Conservation (phyloP, 768 basidiomycete genomes). For the Aureoboletus auriporus region DNA sequence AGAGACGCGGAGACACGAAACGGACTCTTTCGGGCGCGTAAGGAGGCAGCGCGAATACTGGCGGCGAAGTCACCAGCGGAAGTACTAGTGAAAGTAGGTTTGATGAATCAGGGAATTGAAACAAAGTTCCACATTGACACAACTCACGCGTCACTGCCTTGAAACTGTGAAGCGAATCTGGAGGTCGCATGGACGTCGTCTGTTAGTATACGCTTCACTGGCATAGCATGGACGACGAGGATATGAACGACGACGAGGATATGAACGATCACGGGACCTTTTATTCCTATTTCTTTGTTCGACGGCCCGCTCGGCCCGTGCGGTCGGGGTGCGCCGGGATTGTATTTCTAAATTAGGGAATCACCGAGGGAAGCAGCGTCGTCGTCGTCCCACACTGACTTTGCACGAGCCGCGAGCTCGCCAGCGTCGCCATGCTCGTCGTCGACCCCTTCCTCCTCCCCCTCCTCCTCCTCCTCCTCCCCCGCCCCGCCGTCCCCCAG, state of each 20-base stretch:
- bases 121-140: constrained; percentile 4
- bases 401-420: constrained; percentile 16
- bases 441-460: constrained; percentile 2
- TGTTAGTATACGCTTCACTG: constrained; percentile 35
- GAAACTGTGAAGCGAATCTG: constrained; percentile 19
- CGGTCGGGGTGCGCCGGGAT: constrained; percentile 10
- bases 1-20: constrained; percentile 15
- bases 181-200: constrained; percentile 25
- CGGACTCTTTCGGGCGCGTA: constrained; percentile 61
- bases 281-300: background rate
- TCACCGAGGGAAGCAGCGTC: constrained; percentile 4
- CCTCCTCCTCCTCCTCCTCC: constrained; percentile 11
- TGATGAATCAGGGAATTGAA: constrained; percentile 10
- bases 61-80: constrained; percentile 46
- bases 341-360: constrained; percentile 9
- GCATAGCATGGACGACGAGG: background rate
- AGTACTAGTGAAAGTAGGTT: constrained; percentile 26
- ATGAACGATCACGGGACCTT: too few relatives aligned
- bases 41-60: constrained; percentile 52
- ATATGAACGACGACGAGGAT: background rate
- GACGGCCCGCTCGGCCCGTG: background rate
- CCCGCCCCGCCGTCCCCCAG: constrained; percentile 34
- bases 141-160: constrained; percentile 23
- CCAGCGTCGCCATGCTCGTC: background rate
- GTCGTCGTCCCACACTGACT: constrained; percentile 7